phyloP scores from a whole-genome alignment of 2,329 filamentous ascomycete genomes.

The Blastomyces emzantsi region DNA sequence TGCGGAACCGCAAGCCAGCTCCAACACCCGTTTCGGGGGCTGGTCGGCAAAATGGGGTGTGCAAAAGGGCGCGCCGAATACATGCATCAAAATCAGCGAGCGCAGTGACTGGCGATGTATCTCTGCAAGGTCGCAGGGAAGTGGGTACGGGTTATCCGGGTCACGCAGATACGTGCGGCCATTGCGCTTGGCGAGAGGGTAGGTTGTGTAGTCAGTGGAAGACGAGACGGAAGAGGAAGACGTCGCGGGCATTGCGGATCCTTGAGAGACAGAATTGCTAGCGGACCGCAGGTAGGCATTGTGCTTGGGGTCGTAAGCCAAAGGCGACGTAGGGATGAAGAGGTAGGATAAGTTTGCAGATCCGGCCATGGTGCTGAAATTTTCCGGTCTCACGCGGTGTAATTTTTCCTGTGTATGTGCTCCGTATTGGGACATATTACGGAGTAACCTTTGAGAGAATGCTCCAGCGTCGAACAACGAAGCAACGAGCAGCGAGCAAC shows the following conservation, averaged over 20 bases:
- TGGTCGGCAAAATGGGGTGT: constrained; percentile 56
- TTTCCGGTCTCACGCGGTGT: not conserved
- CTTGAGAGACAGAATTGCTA: constrained; percentile 24
- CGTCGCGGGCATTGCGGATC: constrained; percentile 19
- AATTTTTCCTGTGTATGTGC: not conserved
- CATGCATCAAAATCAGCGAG: constrained; percentile 68
- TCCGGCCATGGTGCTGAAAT: constrained; percentile 12
- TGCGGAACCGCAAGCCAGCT: constrained; percentile 77
- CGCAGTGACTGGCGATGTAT: constrained; percentile 79
- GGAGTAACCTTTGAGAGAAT: not conserved
- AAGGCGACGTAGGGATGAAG: constrained; percentile 9
- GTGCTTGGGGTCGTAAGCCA: constrained; percentile 12
- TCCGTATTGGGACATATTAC: constrained; percentile 2
- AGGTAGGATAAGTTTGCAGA: constrained; percentile 15
- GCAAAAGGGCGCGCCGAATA: constrained; percentile 73
- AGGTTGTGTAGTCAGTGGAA: constrained; percentile 33
- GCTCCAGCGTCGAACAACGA: not conserved
- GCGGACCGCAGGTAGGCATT: constrained; percentile 13
- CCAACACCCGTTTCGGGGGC: constrained; percentile 68
- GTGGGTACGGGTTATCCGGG: constrained; percentile 62
- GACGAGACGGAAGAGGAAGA: constrained; percentile 29
- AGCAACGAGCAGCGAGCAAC: not conserved
- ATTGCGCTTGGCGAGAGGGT: constrained; percentile 62
- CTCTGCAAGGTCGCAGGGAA: constrained; percentile 79
- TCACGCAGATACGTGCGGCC: constrained; percentile 78